Percentiles rank a stretch among this genome's conserved stretches.
phyloP scores from a whole-genome alignment of 2,329 filamentous ascomycete genomes.

The Calonectria pteridis region DNA sequence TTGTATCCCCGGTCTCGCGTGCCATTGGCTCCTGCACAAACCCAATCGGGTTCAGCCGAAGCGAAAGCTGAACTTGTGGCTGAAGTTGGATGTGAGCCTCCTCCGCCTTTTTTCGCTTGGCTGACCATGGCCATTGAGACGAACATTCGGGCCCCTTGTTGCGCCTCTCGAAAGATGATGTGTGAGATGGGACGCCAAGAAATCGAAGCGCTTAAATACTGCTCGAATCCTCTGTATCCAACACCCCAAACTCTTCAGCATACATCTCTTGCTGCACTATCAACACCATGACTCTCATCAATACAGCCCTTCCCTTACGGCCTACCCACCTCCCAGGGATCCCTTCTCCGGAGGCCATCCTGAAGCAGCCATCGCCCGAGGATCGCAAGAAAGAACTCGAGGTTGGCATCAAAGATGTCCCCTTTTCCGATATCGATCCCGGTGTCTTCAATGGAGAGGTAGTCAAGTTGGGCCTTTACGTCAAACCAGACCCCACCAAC shows the following conservation, averaged over 20 bases:
- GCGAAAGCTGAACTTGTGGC: background rate
- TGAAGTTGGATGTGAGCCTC: background rate
- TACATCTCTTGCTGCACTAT: background rate
- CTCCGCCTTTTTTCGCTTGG: background rate
- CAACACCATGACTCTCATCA: slow-evolving; percentile 11
- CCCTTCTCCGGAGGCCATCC: slow-evolving; percentile 32
- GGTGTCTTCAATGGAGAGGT: slow-evolving; percentile 51
- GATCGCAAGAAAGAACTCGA: slow-evolving; percentile 42
- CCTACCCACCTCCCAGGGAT: background rate
- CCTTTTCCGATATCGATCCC: slow-evolving; percentile 49
- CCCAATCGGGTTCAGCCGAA: background rate
- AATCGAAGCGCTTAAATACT: background rate
- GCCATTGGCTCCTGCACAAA: background rate
- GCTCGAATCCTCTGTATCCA: background rate
- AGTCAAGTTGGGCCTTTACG: slow-evolving; percentile 45
- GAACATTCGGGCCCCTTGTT: background rate
- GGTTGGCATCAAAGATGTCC: slow-evolving; percentile 41
- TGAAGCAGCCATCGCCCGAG: slow-evolving; percentile 44
- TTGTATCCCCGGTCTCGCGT: background rate
- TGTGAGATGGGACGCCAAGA: background rate
- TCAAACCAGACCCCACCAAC: slow-evolving; percentile 40
- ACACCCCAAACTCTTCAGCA: background rate
- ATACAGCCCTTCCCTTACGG: slow-evolving; percentile 13
- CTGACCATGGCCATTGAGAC: background rate
- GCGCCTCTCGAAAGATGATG: background rate